phyloP scores from a whole-genome alignment of 495 filamentous ascomycete genomes.

The Penicillium daleae region DNA sequence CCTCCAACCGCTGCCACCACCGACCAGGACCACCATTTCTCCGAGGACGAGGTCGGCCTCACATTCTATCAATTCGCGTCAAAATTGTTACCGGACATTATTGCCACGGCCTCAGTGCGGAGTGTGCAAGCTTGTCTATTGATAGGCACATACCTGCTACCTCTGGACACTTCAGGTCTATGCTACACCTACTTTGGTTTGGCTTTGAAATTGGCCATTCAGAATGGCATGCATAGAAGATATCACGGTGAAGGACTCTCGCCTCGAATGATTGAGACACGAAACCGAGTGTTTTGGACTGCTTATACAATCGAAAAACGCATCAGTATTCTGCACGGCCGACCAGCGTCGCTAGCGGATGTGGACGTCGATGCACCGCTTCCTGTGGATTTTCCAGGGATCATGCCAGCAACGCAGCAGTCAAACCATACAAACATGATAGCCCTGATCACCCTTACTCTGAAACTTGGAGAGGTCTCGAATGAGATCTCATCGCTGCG shows the following conservation, averaged over 20 bases:
- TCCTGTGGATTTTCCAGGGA: constrained; percentile 48
- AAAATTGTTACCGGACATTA: constrained; percentile 56
- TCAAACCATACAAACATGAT: constrained; percentile 54
- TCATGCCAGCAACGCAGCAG: constrained; percentile 39
- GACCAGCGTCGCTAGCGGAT: constrained; percentile 49
- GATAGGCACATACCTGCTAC: constrained; percentile 54
- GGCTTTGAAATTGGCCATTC: constrained; percentile 54
- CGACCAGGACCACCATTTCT: constrained; percentile 49
- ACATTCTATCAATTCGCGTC: constrained; percentile 57
- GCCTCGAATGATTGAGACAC: constrained; percentile 46
- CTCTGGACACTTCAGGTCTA: constrained; percentile 54
- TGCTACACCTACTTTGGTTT: constrained; percentile 56
- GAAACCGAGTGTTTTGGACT: constrained; percentile 58
- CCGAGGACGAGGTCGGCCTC: constrained; percentile 56
- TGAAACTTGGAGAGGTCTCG: constrained; percentile 49
- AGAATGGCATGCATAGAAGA: constrained; percentile 58
- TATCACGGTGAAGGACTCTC: constrained; percentile 52
- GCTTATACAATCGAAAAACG: constrained; percentile 56
- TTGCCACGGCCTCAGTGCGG: constrained; percentile 54
- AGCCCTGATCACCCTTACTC: constrained; percentile 48
- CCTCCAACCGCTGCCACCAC: constrained; percentile 31
- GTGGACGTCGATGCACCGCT: constrained; percentile 52
- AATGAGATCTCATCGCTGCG: constrained; percentile 48
- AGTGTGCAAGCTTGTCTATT: constrained; percentile 57
- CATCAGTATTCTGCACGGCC: constrained; percentile 52